phyloP scores from a whole-genome alignment of 148 eudicot species.

The Dysphania ambrosioides region DNA sequence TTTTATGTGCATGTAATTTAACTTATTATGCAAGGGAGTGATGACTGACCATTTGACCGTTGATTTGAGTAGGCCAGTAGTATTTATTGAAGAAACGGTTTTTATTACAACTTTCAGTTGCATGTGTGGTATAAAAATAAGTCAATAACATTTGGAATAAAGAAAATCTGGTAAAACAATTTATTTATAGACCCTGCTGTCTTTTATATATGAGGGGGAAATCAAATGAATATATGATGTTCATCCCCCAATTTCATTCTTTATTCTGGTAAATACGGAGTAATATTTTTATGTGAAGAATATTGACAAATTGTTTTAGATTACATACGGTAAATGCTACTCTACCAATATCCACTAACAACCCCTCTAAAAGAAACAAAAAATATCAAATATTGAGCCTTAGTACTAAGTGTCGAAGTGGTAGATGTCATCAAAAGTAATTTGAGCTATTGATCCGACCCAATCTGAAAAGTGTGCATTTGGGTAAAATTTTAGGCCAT shows the following conservation, averaged over 20 bases:
- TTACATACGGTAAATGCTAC: not conserved
- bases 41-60: constrained; percentile 36
- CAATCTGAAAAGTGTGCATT: too few species aligned
- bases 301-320: not conserved
- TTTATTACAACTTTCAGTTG: constrained; percentile 1
- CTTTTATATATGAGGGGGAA: too few species aligned
- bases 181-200: not conserved
- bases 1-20: not conserved
- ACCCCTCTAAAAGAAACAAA: not conserved
- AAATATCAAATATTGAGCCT: not conserved
- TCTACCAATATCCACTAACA: too few species aligned
- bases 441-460: too few species aligned
- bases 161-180: not conserved
- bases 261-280: too few species aligned
- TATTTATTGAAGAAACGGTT: not conserved
- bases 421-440: too few species aligned
- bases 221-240: too few species aligned
- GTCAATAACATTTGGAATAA: not conserved
- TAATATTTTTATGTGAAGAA: not conserved
- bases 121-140: not conserved
- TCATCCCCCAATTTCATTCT: too few species aligned
- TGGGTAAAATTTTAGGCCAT: too few species aligned
- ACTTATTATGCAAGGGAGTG: not conserved
- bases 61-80: constrained; percentile 19
- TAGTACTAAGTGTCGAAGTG: too few species aligned